phyloP scores from a whole-genome alignment of 2,329 filamentous ascomycete genomes.

The Pyricularia grisea region DNA sequence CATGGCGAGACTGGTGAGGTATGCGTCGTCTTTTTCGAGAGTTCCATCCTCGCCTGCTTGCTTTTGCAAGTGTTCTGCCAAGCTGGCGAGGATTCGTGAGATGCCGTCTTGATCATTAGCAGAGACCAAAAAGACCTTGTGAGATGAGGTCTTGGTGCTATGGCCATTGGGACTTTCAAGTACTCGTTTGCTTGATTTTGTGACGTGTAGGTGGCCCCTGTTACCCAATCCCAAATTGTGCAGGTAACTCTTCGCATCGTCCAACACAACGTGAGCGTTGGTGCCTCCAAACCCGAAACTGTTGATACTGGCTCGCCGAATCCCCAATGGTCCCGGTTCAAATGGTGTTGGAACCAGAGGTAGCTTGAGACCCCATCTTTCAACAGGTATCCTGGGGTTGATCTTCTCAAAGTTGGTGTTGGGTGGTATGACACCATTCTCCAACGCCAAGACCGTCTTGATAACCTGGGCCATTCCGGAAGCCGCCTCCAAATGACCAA shows the following conservation, averaged over 20 bases:
- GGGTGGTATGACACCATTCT: constrained; percentile 15
- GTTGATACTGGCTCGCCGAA: constrained; percentile 11
- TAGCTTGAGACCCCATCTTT: constrained; percentile 9
- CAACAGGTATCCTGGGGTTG: constrained; percentile 15
- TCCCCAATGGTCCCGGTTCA: constrained; percentile 4
- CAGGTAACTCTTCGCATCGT: not conserved
- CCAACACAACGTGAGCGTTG: constrained; percentile 17
- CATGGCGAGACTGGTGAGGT: not conserved
- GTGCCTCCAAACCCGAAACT: constrained; percentile 19
- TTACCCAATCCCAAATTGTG: not conserved
- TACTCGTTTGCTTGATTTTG: not conserved
- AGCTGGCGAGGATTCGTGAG: not conserved
- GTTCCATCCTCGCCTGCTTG: not conserved
- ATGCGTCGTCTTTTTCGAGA: not conserved
- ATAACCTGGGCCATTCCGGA: constrained; percentile 22
- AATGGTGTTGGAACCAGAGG: not conserved
- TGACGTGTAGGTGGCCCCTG: not conserved
- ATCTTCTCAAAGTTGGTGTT: constrained; percentile 12
- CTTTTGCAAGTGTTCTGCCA: constrained; percentile 23
- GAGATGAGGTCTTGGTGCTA: not conserved
- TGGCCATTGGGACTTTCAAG: not conserved
- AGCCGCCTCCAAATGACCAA: constrained; percentile 41
- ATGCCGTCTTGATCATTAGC: constrained; percentile 2
- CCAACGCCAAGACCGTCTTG: constrained; percentile 16
- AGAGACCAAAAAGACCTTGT: constrained; percentile 1